Conservation (phyloP, 192 early-diverging fungal species). For the Coemansia sp. region DNA sequence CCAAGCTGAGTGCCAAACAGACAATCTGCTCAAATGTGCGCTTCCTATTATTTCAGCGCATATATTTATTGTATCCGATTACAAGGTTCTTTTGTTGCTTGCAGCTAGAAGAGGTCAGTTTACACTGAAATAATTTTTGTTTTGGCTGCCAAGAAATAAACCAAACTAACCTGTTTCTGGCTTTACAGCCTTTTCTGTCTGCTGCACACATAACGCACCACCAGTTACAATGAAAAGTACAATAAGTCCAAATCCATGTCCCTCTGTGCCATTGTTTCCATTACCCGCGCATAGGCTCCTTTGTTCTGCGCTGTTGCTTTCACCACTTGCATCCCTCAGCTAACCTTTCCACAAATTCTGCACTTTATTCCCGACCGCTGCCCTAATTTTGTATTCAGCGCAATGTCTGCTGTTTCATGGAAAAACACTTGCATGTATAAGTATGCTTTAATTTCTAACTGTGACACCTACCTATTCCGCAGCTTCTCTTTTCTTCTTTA, state of each 20-base stretch:
- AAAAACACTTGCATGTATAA: background rate
- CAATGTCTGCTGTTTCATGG: background rate
- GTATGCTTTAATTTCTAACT: conserved; percentile 5
- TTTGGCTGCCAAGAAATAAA: no score
- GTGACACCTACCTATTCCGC: background rate
- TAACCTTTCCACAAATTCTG: background rate
- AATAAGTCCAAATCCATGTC: conserved; percentile 1
- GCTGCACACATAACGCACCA: background rate
- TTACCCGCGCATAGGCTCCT: conserved; percentile 6
- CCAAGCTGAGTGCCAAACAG: background rate
- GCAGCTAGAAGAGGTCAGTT: background rate
- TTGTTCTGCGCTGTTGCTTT: background rate
- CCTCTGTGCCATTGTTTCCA: conserved; percentile 2
- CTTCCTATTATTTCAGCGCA: conserved; percentile 9
- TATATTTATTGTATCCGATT: conserved; percentile 36
- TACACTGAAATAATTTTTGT: no score
- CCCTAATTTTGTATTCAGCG: background rate
- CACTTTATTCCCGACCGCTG: no score
- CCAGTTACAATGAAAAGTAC: conserved; percentile 3
- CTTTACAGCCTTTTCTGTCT: background rate
- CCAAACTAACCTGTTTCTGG: background rate
- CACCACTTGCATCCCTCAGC: background rate
- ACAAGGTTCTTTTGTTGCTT: conserved; percentile 3
- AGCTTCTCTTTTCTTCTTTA: background rate
- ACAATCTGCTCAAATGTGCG: background rate